Percentiles rank a stretch among this genome's conserved stretches.
Conservation (phyloP, 2,329 filamentous ascomycete genomes). For the Xylaria sp. region DNA sequence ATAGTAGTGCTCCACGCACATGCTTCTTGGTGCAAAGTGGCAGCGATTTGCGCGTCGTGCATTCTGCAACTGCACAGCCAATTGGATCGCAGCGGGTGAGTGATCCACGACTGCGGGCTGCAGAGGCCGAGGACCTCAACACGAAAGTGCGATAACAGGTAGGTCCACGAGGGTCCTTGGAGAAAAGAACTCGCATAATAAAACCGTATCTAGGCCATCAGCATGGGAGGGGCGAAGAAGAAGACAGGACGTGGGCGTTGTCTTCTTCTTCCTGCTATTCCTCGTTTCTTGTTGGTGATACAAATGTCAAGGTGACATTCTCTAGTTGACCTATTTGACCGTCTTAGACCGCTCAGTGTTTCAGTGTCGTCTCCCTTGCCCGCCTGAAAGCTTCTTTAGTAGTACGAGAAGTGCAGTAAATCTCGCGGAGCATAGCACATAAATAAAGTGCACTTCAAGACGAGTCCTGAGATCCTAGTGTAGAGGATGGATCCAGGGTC, state of each 20-base stretch:
- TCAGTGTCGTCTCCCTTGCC: constrained; percentile 14
- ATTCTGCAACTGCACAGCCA: constrained; percentile 34
- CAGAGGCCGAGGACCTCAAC: constrained; percentile 37
- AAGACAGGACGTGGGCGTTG: neutral
- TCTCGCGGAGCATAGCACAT: constrained; percentile 10
- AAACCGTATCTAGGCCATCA: constrained; percentile 6
- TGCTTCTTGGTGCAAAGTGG: constrained; percentile 30
- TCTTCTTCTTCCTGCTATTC: constrained; percentile 6
- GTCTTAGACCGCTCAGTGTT: constrained; percentile 11
- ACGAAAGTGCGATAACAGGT: constrained; percentile 26
- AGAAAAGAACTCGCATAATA: constrained; percentile 16
- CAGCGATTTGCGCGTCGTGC: constrained; percentile 34
- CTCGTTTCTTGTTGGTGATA: constrained; percentile 2
- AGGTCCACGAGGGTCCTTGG: neutral
- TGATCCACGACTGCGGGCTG: constrained; percentile 43
- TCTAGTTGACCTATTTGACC: constrained; percentile 1
- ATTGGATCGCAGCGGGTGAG: constrained; percentile 36
- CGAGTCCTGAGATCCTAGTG: constrained; percentile 5
- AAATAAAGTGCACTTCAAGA: neutral
- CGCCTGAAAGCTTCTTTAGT: neutral
- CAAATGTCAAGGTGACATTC: constrained; percentile 1
- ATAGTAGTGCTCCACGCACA: constrained; percentile 28
- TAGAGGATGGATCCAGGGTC: constrained; percentile 14
- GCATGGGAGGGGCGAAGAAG: neutral
- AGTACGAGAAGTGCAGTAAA: neutral